Evolutionary conservation across 208 protist species (phyloP).

Genomic region (Blechomonas ayalai): DNA sequence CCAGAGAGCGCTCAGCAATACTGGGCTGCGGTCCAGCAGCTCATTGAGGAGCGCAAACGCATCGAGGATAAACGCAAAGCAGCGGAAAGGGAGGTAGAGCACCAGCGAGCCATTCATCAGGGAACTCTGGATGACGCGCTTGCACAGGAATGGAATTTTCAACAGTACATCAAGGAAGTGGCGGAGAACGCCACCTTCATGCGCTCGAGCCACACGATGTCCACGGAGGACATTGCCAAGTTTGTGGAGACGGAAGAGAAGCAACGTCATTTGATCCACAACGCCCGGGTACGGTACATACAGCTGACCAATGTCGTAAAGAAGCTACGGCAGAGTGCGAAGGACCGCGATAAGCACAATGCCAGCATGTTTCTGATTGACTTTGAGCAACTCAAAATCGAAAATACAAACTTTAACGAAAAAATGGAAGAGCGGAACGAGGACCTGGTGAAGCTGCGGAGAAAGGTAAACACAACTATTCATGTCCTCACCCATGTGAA

Average conservation of each 20-base stretch:
- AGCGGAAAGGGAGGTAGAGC: constrained; percentile 37
- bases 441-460: constrained; percentile 93
- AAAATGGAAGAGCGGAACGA: constrained; percentile 98
- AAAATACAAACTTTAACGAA: constrained; percentile 97
- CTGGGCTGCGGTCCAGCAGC: constrained; percentile 59
- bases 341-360: constrained; percentile 65
- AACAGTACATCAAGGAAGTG: constrained; percentile 57
- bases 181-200: constrained; percentile 48
- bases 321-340: constrained; percentile 46
- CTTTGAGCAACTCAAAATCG: constrained; percentile 99
- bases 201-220: constrained; percentile 70
- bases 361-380: constrained; percentile 97
- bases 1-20: constrained; percentile 72
- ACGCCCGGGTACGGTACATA: constrained; percentile 86
- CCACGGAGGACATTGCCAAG: constrained; percentile 44
- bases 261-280: constrained; percentile 74
- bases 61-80: constrained; percentile 24
- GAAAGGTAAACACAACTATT: constrained; percentile 94
- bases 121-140: constrained; percentile 50
- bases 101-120: constrained; percentile 37
- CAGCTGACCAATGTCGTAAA: constrained; percentile 78
- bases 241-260: constrained; percentile 69
- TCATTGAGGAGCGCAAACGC: constrained; percentile 44
- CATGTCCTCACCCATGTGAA: constrained; percentile 97
- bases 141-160: constrained; percentile 65